Conservation (phyloP, 805 yeast species). For the Kazachstania africana region DNA sequence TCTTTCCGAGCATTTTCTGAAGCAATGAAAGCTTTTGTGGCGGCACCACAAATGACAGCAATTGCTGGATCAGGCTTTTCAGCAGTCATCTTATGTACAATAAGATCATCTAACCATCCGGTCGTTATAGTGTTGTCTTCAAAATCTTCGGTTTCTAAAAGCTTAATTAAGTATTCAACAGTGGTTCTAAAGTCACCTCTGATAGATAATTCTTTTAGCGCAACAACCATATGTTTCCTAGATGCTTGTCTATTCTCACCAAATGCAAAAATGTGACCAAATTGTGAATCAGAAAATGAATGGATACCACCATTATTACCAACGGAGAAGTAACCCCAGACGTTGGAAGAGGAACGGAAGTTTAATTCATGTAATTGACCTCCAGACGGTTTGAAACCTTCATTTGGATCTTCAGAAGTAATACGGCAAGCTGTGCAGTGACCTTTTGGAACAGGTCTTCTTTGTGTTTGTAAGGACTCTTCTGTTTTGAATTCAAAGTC, state of each 20-base stretch:
- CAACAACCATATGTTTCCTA: slow-evolving; percentile 98
- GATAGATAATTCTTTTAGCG: slow-evolving; percentile 87
- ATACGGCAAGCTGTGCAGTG: slow-evolving; percentile 99
- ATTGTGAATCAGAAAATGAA: slow-evolving; percentile 95
- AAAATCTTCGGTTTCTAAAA: slow-evolving; percentile 91
- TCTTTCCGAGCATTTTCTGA: slow-evolving; percentile 58
- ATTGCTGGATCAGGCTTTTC: slow-evolving; percentile 88
- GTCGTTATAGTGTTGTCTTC: slow-evolving; percentile 95
- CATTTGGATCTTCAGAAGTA: slow-evolving; percentile 98
- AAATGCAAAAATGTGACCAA: slow-evolving; percentile 97
- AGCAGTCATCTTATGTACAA: slow-evolving; percentile 85
- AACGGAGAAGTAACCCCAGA: slow-evolving; percentile 99
- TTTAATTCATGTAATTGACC: slow-evolving; percentile 94
- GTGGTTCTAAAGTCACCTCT: slow-evolving; percentile 99
- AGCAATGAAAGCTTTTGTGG: slow-evolving; percentile 81
- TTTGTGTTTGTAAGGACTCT: slow-evolving; percentile 63
- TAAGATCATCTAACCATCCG: slow-evolving; percentile 97
- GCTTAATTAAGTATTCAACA: slow-evolving; percentile 89
- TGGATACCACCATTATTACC: slow-evolving; percentile 95
- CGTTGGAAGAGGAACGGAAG: slow-evolving; percentile 93
- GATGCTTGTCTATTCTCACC: slow-evolving; percentile 98
- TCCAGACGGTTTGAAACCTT: slow-evolving; percentile 97
- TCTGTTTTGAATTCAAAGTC: slow-evolving; percentile 80
- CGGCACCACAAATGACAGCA: slow-evolving; percentile 96
- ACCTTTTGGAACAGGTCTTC: slow-evolving; percentile 92